Percentiles rank a stretch among this genome's conserved stretches.
phyloP scores from a whole-genome alignment of 192 early-diverging fungal genomes.

The Umbelopsis isabellina region DNA sequence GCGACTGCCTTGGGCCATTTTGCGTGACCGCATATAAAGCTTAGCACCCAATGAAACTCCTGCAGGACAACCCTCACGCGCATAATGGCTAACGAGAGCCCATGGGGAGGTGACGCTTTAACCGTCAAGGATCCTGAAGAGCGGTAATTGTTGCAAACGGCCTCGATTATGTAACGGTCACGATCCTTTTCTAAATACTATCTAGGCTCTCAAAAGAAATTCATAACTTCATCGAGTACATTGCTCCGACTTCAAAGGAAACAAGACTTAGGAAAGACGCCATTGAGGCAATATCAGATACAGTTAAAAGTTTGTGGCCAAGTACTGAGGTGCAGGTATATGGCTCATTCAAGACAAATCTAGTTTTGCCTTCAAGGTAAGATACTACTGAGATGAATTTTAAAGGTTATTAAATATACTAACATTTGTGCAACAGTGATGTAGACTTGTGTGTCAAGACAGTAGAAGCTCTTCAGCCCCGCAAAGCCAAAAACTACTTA shows the following conservation, averaged over 20 bases:
- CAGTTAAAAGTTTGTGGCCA: not conserved
- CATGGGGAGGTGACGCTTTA: not conserved
- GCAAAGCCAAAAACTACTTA: not conserved
- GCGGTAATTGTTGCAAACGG: not conserved
- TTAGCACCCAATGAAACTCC: not conserved
- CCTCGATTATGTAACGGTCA: not conserved
- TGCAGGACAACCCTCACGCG: not conserved
- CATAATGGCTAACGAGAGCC: not conserved
- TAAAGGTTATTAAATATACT: not conserved
- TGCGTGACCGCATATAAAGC: not conserved
- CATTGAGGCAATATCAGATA: not conserved
- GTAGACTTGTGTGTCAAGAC: constrained; percentile 6
- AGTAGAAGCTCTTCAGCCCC: not conserved
- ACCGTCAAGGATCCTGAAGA: not conserved
- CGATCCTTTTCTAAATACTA: not conserved
- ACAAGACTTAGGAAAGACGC: not conserved
- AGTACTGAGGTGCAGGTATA: not conserved
- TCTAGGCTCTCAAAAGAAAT: constrained; percentile 31
- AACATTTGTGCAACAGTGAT: not conserved
- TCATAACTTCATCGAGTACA: constrained; percentile 24
- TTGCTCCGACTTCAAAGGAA: constrained; percentile 27
- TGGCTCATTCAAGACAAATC: constrained; percentile 27
- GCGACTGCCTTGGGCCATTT: not conserved
- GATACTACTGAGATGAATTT: not conserved
- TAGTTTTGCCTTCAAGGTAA: constrained; percentile 34